Evolutionary conservation across 352 stramenopile genomes (phyloP), one percentile per base, ranked within the genome.

Genomic region (Phytopythium cucurbitacearum): DNA sequence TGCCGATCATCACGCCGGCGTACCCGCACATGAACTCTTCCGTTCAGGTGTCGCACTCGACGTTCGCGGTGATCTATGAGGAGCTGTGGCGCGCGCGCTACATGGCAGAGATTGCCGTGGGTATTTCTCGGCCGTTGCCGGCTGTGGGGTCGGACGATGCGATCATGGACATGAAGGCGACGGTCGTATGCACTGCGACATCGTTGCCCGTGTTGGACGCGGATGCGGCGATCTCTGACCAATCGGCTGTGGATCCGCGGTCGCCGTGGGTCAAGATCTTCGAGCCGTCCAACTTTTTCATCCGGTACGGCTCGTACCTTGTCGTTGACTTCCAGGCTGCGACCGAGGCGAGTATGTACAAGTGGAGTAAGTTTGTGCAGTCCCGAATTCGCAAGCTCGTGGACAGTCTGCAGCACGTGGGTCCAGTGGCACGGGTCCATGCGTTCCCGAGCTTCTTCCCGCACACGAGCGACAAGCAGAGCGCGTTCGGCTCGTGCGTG

Each of bases 11-110:
- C 59, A 99, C 97, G 4, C 97, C 97, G 1, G 94, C 93, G 53
- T 99, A 98, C 68, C 97, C 97, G 4, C 89, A 93, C 48, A 99
- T 98, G 96, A 99, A 99, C 67, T 99, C 95, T 38, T 90, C 95
- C 0, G 97, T 98, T 40, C 98, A 98, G 69, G 94, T 99, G 15
- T 96, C 87, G 4, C 68, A 92, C 43, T 86, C 91, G 15, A 97
- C 97, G 43, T 89, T 98, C 35, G 84, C 89, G 40, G 77, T 96
- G 10, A 97, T 99, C 40, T 90, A 95, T 48, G 82, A 97, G 49
- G 95, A 98, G 65, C 67, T 97, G 4, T 91, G 80, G 82, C 74
- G 77, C 12, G 80, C 82, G 0, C 66, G 82, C 7, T 86, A 91
- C 56, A 62, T 91, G 28, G 78, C 76, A 16, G 80, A 93, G 52